Conservation (phyloP, 306 rosid genomes). For the Leucaena leucocephala region DNA sequence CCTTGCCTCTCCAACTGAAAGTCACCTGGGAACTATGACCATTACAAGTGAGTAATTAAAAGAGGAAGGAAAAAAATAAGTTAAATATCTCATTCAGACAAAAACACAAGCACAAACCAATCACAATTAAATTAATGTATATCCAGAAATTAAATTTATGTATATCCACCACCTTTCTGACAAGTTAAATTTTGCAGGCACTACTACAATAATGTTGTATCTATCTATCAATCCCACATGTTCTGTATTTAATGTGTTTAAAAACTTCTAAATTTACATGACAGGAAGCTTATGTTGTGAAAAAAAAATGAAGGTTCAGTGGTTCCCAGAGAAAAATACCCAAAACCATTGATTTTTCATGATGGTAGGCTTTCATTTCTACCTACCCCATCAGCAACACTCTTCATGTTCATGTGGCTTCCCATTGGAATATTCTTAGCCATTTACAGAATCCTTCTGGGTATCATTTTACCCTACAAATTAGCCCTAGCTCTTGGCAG, state of each 20-base stretch:
- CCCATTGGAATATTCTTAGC: conserved; percentile 69
- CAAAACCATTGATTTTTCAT: conserved; percentile 69
- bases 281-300: conserved; percentile 63
- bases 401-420: conserved; percentile 74
- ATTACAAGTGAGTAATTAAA: neutral
- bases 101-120: neutral
- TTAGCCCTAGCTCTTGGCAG: conserved; percentile 41
- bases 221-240: neutral
- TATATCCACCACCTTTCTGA: neutral
- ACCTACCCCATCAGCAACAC: conserved; percentile 82
- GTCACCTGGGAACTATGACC: neutral
- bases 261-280: neutral
- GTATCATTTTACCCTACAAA: conserved; percentile 64
- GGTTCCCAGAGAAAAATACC: conserved; percentile 52
- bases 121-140: neutral
- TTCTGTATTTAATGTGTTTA: neutral
- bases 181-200: neutral
- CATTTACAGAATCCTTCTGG: conserved; percentile 65
- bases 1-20: neutral
- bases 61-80: neutral
- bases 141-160: no score
- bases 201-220: neutral
- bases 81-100: neutral
- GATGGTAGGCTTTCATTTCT: conserved; percentile 71
- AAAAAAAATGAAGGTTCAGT: conserved; percentile 51